These are phyloP conservation scores for Pyrus hybrid DNA, from an alignment of 331 rosid genomes.

Conservation along the genomic window DNA sequence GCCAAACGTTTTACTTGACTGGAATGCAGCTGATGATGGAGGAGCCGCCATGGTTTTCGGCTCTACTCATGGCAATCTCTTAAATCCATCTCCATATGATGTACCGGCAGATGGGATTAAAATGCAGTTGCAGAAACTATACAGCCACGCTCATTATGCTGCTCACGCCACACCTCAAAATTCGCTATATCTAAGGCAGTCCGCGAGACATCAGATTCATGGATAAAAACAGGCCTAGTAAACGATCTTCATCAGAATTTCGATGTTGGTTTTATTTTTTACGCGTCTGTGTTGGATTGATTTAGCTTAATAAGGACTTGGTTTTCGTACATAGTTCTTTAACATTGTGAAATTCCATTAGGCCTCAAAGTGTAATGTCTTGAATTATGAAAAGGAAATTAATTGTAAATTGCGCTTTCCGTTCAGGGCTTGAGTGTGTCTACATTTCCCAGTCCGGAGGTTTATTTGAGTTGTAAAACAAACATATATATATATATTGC, in stretches of 20 bases:
- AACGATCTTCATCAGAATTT: slow-evolving; percentile 22
- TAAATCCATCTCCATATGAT: slow-evolving; percentile 43
- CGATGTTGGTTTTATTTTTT: not conserved
- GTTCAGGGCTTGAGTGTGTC: not conserved
- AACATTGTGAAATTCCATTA: slow-evolving; percentile 20
- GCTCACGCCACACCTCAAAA: slow-evolving; percentile 36
- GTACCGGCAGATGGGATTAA: slow-evolving; percentile 29
- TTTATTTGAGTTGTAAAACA: not conserved
- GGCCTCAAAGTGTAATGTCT: slow-evolving; percentile 12
- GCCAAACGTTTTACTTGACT: slow-evolving; percentile 27
- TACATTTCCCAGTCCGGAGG: not conserved
- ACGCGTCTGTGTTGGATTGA: slow-evolving; percentile 21
- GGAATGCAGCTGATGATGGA: slow-evolving; percentile 29
- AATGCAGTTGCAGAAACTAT: slow-evolving; percentile 40
- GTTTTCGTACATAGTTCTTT: slow-evolving; percentile 17
- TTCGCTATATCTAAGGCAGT: slow-evolving; percentile 32
- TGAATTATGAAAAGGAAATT: slow-evolving; percentile 19
- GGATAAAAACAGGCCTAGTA: slow-evolving; percentile 30
- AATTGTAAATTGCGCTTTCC: slow-evolving; percentile 12
- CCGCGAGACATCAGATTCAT: slow-evolving; percentile 38
- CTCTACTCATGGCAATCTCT: slow-evolving; percentile 35
- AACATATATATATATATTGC: not conserved
- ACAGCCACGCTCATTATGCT: slow-evolving; percentile 40
- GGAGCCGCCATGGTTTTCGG: slow-evolving; percentile 37
- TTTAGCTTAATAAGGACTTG: slow-evolving; percentile 16